These are phyloP conservation scores for Vigna trinervia DNA, from an alignment of 306 rosid genomes.

Conservation along the genomic window DNA sequence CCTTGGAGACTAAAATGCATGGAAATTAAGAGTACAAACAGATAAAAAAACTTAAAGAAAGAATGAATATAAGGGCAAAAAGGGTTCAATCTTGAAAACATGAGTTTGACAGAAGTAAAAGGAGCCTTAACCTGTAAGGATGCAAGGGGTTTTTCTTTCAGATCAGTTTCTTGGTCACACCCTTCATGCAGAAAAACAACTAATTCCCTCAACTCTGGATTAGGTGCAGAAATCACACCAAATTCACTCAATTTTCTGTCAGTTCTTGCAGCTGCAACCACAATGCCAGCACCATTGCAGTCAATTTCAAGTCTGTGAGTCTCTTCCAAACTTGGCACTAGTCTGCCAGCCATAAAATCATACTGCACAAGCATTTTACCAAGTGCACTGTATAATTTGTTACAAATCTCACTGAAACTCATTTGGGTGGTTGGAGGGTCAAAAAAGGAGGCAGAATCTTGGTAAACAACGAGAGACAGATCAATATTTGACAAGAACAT, in stretches of 20 bases:
- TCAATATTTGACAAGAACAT: conserved; percentile 69
- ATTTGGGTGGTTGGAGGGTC: conserved; percentile 52
- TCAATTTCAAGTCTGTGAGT: conserved; percentile 52
- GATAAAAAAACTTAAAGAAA: neutral
- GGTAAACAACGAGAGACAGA: conserved; percentile 59
- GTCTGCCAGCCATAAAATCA: conserved; percentile 60
- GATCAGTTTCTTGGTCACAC: conserved; percentile 41
- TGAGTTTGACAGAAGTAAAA: neutral
- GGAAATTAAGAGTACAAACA: neutral
- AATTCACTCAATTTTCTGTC: conserved; percentile 49
- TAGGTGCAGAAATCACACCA: conserved; percentile 52
- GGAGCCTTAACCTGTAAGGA: conserved; percentile 53
- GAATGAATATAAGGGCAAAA: neutral
- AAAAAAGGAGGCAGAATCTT: conserved; percentile 61
- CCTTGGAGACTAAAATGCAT: neutral
- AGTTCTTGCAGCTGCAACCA: conserved; percentile 53
- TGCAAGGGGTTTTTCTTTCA: conserved; percentile 48
- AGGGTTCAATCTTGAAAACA: too few relatives aligned
- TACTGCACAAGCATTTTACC: conserved; percentile 51
- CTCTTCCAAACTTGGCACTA: conserved; percentile 48
- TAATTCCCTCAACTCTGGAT: conserved; percentile 47
- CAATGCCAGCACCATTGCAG: conserved; percentile 61
- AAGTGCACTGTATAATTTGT: conserved; percentile 45
- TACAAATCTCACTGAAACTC: conserved; percentile 48
- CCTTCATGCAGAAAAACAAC: conserved; percentile 51